phyloP scores from a whole-genome alignment of 345 rosid species.

The Trapa incisa region DNA sequence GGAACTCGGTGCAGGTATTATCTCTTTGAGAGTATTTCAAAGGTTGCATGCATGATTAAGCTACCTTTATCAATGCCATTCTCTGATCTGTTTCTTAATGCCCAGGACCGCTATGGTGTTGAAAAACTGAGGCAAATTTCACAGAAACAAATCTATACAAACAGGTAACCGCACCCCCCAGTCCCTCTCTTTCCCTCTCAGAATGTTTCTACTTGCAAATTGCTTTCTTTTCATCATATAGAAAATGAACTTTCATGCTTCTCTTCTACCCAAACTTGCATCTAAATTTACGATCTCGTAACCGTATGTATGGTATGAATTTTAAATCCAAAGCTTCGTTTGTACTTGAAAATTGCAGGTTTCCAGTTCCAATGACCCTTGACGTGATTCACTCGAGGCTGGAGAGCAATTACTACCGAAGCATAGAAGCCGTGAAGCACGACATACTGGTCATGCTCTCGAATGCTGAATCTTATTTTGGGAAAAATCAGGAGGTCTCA shows the following conservation, averaged over 20 bases:
- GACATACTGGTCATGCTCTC: slow-evolving; percentile 56
- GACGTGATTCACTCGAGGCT: slow-evolving; percentile 59
- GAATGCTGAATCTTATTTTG: slow-evolving; percentile 57
- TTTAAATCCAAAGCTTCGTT: neutral
- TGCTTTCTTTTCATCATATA: no score
- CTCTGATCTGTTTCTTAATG: slow-evolving; percentile 8
- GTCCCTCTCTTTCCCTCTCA: neutral
- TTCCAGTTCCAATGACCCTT: slow-evolving; percentile 73
- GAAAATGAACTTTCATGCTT: neutral
- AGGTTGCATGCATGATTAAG: neutral
- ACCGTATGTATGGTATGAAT: neutral
- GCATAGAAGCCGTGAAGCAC: slow-evolving; percentile 61
- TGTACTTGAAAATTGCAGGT: slow-evolving; percentile 32
- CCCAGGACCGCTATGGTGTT: slow-evolving; percentile 77
- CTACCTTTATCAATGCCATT: neutral
- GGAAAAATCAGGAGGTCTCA: slow-evolving; percentile 38
- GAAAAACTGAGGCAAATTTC: slow-evolving; percentile 66
- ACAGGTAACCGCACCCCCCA: slow-evolving; percentile 40
- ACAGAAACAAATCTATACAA: slow-evolving; percentile 54
- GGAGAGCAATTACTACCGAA: slow-evolving; percentile 74
- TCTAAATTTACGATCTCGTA: neutral
- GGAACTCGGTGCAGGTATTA: slow-evolving; percentile 42
- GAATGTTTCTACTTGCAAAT: no score
- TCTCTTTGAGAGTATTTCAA: neutral
- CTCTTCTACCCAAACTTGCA: neutral